A percentile compares a stretch with the other conserved stretches of the same genome.
phyloP scores from a whole-genome alignment of 1,284 basidiomycete genomes.

The Puccinia triticina region DNA sequence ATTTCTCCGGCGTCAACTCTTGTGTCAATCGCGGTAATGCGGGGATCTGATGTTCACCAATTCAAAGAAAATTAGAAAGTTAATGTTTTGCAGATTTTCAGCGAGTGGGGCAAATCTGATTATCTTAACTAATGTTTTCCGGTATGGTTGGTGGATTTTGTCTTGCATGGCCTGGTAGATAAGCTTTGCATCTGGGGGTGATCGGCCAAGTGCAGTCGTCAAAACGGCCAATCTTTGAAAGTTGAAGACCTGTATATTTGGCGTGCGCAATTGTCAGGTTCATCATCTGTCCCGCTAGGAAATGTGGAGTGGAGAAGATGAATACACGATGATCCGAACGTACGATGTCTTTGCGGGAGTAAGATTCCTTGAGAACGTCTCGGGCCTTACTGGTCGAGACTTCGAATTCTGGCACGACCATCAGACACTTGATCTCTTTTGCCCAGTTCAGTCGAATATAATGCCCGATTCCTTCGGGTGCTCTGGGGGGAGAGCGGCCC shows the following conservation, averaged over 20 bases:
- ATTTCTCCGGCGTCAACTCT: constrained; percentile 79
- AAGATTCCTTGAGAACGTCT: constrained; percentile 78
- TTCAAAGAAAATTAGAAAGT: neutral
- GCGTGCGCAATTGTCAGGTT: neutral
- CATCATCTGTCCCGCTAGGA: neutral
- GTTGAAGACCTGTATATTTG: constrained; percentile 80
- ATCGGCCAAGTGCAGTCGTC: constrained; percentile 86
- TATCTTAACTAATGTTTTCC: constrained; percentile 73
- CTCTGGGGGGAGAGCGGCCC: constrained; percentile 83
- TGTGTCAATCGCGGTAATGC: constrained; percentile 88
- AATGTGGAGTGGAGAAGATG: neutral
- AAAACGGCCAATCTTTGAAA: constrained; percentile 95
- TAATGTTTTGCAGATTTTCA: neutral
- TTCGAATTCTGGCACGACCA: constrained; percentile 94
- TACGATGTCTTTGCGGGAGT: constrained; percentile 88
- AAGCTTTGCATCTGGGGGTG: constrained; percentile 86
- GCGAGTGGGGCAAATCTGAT: neutral
- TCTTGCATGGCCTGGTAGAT: constrained; percentile 99
- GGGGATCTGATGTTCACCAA: constrained; percentile 73
- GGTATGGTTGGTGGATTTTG: constrained; percentile 94
- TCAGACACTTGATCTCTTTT: constrained; percentile 82
- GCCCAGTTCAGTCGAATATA: constrained; percentile 91
- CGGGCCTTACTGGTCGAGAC: constrained; percentile 93
- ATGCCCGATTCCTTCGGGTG: constrained; percentile 89
- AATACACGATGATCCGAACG: constrained; percentile 59